A percentile compares a stretch with the other conserved stretches of the same genome.
phyloP scores from a whole-genome alignment of 2,329 filamentous ascomycete genomes.

The Claviceps fusiformis region DNA sequence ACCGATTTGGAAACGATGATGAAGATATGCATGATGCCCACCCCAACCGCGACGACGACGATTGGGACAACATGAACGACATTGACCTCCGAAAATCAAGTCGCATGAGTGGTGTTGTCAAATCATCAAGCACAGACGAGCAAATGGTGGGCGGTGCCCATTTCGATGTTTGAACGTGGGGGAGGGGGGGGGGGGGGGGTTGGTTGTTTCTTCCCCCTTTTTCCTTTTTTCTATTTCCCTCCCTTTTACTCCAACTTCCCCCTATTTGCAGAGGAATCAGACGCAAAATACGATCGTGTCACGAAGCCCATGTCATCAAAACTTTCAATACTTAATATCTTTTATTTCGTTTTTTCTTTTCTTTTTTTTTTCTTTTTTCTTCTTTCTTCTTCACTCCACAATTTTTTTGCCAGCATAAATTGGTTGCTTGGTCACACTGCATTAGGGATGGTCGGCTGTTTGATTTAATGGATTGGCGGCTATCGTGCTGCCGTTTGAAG shows the following conservation, averaged over 20 bases:
- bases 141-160: conserved; percentile 49
- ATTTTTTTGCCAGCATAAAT: conserved; percentile 3
- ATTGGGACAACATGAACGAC: conserved; percentile 47
- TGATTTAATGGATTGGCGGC: neutral
- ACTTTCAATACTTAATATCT: neutral
- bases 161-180: conserved; percentile 52
- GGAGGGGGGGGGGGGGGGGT: no score
- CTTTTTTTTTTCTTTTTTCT: neutral
- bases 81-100: conserved; percentile 37
- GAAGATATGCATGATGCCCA: conserved; percentile 48
- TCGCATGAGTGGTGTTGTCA: conserved; percentile 51
- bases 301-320: neutral
- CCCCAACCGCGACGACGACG: conserved; percentile 30
- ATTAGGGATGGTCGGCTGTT: conserved; percentile 1
- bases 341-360: neutral
- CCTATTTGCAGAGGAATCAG: neutral
- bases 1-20: conserved; percentile 32
- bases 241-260: neutral
- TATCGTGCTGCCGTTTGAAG: neutral
- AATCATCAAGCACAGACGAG: conserved; percentile 44
- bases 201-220: neutral
- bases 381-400: neutral
- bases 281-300: neutral
- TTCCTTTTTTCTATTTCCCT: neutral
- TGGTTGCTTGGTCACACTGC: conserved; percentile 3